Evolutionary conservation across 2,329 filamentous ascomycete genomes (phyloP).

Genomic region (Hypoxylon sp.): DNA sequence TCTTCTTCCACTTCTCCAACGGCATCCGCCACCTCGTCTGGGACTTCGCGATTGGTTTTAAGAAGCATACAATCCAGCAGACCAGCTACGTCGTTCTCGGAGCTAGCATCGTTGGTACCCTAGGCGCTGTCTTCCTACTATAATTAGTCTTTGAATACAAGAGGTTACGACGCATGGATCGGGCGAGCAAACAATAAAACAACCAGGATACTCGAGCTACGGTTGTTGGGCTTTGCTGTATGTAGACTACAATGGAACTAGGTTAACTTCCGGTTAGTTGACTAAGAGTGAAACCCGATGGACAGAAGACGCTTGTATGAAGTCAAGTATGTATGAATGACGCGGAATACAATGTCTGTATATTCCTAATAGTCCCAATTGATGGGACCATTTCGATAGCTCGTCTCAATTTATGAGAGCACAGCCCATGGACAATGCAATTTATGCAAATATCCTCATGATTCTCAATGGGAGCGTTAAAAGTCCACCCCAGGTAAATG

Average conservation of each 20-base stretch:
- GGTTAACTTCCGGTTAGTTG: background rate
- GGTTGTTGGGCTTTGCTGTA: constrained; percentile 1
- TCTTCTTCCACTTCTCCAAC: constrained; percentile 70
- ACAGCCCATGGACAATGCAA: too few relatives aligned
- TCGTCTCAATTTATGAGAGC: too few relatives aligned
- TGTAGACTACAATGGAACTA: constrained; percentile 21
- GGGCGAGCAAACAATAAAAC: background rate
- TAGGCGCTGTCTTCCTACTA: constrained; percentile 65
- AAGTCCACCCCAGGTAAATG: too few relatives aligned
- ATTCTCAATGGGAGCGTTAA: too few relatives aligned
- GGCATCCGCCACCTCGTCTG: constrained; percentile 69
- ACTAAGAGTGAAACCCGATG: background rate
- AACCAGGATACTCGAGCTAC: background rate
- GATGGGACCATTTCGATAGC: background rate
- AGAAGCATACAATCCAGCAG: constrained; percentile 62
- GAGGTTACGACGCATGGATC: background rate
- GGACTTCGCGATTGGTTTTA: constrained; percentile 67
- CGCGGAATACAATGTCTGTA: constrained; percentile 39
- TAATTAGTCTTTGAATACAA: constrained; percentile 45
- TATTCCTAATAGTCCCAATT: constrained; percentile 36
- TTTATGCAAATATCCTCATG: too few relatives aligned
- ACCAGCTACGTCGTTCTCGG: constrained; percentile 66
- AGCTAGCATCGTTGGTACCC: constrained; percentile 59
- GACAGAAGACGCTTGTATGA: constrained; percentile 13
- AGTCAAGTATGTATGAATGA: constrained; percentile 12